Percentiles rank a stretch among this genome's conserved stretches.
phyloP scores from a whole-genome alignment of 495 filamentous ascomycete genomes.

The Aspergillus mulundensis region DNA sequence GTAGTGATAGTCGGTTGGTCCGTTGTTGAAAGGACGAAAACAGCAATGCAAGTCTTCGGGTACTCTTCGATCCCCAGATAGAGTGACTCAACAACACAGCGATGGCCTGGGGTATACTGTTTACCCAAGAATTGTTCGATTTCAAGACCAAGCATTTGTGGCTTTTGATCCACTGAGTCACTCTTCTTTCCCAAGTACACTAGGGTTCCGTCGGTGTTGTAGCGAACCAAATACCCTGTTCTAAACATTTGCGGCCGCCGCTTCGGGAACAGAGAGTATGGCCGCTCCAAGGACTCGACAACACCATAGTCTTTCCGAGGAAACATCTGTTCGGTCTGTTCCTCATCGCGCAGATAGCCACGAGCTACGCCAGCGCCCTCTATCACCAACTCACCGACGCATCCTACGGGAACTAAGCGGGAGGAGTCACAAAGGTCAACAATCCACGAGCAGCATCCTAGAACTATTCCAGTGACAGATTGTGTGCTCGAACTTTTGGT shows the following conservation, averaged over 20 bases:
- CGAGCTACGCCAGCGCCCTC: constrained; percentile 53
- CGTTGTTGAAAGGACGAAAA: constrained; percentile 25
- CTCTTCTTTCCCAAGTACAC: constrained; percentile 45
- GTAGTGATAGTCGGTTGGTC: not conserved
- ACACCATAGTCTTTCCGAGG: constrained; percentile 38
- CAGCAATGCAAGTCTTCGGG: constrained; percentile 19
- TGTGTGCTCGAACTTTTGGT: constrained; percentile 1
- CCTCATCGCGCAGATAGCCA: constrained; percentile 45
- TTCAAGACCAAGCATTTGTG: constrained; percentile 44
- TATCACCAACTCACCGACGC: constrained; percentile 58
- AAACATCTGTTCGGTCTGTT: constrained; percentile 39
- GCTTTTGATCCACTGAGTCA: constrained; percentile 40
- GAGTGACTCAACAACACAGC: constrained; percentile 26
- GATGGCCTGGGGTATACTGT: constrained; percentile 14
- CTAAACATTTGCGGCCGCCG: constrained; percentile 26
- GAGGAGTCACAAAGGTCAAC: constrained; percentile 51
- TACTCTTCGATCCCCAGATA: constrained; percentile 4
- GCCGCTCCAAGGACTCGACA: not conserved
- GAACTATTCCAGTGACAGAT: constrained; percentile 23
- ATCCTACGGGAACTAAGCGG: constrained; percentile 52
- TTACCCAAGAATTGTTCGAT: constrained; percentile 36
- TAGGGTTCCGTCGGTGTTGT: constrained; percentile 47
- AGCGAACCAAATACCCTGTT: constrained; percentile 53
- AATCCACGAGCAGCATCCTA: constrained; percentile 46
- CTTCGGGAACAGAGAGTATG: not conserved